These are phyloP conservation scores for Talaromyces funiculosus DNA, from an alignment of 2,329 filamentous ascomycete species.

Conservation along the genomic window DNA sequence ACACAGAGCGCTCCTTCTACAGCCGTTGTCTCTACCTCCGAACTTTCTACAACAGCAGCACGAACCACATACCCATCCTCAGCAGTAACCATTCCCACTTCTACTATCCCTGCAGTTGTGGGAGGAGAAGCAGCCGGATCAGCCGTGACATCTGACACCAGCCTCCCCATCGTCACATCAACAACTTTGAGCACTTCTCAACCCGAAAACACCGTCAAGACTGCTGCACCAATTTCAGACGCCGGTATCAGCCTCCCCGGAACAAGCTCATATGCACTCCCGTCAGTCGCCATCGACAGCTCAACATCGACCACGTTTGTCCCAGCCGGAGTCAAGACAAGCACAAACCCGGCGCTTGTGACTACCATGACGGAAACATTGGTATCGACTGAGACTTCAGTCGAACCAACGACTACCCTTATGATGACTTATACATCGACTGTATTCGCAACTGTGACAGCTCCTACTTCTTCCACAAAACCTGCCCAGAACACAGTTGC, in stretches of 20 bases:
- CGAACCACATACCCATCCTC: not conserved
- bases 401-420: not conserved
- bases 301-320: constrained; percentile 3
- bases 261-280: not conserved
- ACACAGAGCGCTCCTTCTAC: not conserved
- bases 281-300: not conserved
- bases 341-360: not conserved
- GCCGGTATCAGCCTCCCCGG: too few species aligned
- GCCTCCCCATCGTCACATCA: not conserved
- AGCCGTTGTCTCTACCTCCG: not conserved
- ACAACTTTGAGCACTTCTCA: not conserved
- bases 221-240: not conserved
- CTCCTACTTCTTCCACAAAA: not conserved
- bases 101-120: not conserved
- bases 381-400: not conserved
- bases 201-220: not conserved
- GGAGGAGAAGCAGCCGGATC: not conserved
- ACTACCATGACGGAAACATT: not conserved
- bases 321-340: not conserved
- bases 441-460: not conserved
- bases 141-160: not conserved
- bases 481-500: not conserved
- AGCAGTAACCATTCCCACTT: not conserved
- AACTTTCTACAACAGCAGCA: not conserved
- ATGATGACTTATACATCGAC: not conserved